Base-by-base conservation (phyloP, 2,329 filamentous ascomycete species). In the Pseudogymnoascus pannorum region DNA sequence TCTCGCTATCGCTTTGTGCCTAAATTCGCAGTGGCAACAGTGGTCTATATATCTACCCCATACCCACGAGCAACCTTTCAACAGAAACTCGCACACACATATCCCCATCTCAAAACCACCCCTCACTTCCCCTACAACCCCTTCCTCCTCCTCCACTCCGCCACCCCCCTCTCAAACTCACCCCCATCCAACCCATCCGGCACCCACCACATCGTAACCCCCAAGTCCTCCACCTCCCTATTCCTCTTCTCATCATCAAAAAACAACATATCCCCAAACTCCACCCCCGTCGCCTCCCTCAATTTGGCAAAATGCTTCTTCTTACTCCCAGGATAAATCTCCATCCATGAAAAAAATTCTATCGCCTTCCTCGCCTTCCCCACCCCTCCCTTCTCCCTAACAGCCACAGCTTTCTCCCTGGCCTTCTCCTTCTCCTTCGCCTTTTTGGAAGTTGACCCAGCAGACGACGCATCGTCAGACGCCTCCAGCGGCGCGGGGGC, bases 231-330 rank as follows among this genome's bases (percentile, higher is more conserved):
- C 0, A 96, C 93, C 71, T 97, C 92, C 62, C 84, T 80, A 71
- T 97, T 97, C 64, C 93, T 78, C 59, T 81, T 80, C 81, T 97
- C 93, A 68, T 97, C 93, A 68, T 97, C 93, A 67, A 97, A 97
- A 74, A 97, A 97, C 33, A 97, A 73, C 87, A 97, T 96, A 57
- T 97, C 91, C 65, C 88, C 82, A 70, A 85, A 96, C 5, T 78
- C 76, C 2, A 97, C 74, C 1, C 85, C 86, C 12, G 88, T 92
- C 61, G 84, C 80, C 72, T 87, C 83, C 8, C 88, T 83, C 67
- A 97, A 78, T 4, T 82, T 79, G 69, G 87, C 81, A 69, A 97
- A 95, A 75, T 97, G 93, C 64, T 84, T 83, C n/a, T 88, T 87
- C 80, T 97, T 97, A 71, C 79, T 87, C 1, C 86, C 85, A 0